Conservation (phyloP, 495 filamentous ascomycete species). For the Lasiosphaeria ovina region DNA sequence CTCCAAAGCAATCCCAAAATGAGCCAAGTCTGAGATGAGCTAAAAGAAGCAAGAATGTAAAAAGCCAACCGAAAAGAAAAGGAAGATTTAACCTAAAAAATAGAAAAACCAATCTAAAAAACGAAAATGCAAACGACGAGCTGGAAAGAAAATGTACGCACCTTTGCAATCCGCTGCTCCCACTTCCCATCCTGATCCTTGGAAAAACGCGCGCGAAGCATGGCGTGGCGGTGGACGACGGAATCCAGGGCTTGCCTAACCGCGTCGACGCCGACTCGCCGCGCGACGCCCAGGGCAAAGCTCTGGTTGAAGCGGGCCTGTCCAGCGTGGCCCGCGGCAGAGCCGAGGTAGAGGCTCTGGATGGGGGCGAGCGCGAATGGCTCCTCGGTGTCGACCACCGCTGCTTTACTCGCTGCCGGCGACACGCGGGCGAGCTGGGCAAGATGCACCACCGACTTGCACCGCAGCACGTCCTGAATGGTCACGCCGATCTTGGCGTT, state of each 20-base stretch:
- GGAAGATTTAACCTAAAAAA: too few species aligned
- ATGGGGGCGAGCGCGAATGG: slow-evolving; percentile 54
- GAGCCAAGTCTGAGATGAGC: too few species aligned
- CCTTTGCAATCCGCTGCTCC: slow-evolving; percentile 21
- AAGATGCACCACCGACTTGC: slow-evolving; percentile 29
- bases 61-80: too few species aligned
- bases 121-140: too few species aligned
- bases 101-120: too few species aligned
- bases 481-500: slow-evolving; percentile 27
- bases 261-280: slow-evolving; percentile 23
- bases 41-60: too few species aligned
- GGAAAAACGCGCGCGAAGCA: slow-evolving; percentile 58
- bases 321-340: slow-evolving; percentile 38
- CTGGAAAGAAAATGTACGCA: background rate
- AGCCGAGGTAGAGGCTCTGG: slow-evolving; percentile 56
- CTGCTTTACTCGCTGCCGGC: slow-evolving; percentile 15
- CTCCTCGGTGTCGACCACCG: background rate
- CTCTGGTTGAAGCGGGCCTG: slow-evolving; percentile 65
- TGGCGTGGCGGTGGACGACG: slow-evolving; percentile 49
- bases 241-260: slow-evolving; percentile 46
- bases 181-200: slow-evolving; percentile 17
- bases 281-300: slow-evolving; percentile 41
- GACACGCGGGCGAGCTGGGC: slow-evolving; percentile 19
- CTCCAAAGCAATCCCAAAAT: too few species aligned
- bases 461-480: slow-evolving; percentile 24